Base-by-base conservation (phyloP, 108 stramenopile genomes). In the Fistulifera pelliculosa region DNA sequence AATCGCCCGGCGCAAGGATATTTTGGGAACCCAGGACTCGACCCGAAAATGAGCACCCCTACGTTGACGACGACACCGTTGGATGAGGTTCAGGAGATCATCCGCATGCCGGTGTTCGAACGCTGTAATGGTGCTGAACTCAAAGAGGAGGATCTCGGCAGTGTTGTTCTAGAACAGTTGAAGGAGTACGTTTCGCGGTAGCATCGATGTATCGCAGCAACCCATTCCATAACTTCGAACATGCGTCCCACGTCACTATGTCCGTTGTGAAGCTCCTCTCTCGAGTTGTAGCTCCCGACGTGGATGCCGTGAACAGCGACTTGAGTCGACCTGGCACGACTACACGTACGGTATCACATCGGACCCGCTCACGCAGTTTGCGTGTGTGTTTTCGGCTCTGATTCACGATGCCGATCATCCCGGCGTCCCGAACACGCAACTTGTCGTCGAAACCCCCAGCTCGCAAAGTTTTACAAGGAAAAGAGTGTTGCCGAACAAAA, bases 381-480 rank as follows among this genome's bases (percentile, higher is more conserved):
- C 65, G 6, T 75, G 74, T 19, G 66, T 73, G 44, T 45, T 19
- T 21, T 19, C 19, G 16, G 44, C 44, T 21, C 21, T 45, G 44
- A 45, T 45, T 8, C 44, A 45, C 11, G 44, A 45, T 51, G 50
- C 26, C 25, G 61, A 55, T 13, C 73, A 74, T 26, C 62, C 27
- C 18, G 73, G 73, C 13, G 64, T 69, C 27, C 68, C 68, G 24
- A 74, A 74, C 28, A 49, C 73, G 19, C 54, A 57, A 22, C 42
- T 74, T 19, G 68, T 74, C 54, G 64, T 66, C 23, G 68, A 74
- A 45, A 70, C 48, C 49, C 61, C 40, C 65, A 54, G 48, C 35
- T 74, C 44, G 73, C 73, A 5, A 65, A 58, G 22, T 25, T 61
- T 38, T 68, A 69, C 64, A 74, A 74, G 18, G 62, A 74, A 27